Evolutionary conservation across 306 rosid species (phyloP).

Genomic region (Lotus japonicus): DNA sequence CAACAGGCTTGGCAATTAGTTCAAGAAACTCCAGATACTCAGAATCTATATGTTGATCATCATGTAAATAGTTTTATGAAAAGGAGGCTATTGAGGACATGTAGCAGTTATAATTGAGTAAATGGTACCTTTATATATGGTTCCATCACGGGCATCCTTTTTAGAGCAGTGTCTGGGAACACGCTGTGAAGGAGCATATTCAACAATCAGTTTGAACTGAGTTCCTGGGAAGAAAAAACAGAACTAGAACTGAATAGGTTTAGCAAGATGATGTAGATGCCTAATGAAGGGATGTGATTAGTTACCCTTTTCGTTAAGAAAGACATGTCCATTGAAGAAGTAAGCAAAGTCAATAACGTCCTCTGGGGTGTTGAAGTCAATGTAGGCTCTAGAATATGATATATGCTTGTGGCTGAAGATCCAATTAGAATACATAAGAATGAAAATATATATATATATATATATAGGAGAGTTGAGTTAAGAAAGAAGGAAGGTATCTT

Average conservation of each 20-base stretch:
- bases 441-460: too few relatives aligned
- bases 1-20: slow-evolving; percentile 57
- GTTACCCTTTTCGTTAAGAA: slow-evolving; percentile 73
- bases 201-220: slow-evolving; percentile 61
- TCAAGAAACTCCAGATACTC: slow-evolving; percentile 74
- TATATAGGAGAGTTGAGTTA: too few relatives aligned
- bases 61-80: slow-evolving; percentile 39
- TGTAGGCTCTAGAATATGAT: slow-evolving; percentile 67
- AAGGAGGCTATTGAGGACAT: slow-evolving; percentile 5
- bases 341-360: slow-evolving; percentile 75
- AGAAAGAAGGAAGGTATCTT: too few relatives aligned
- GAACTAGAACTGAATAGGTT: too few relatives aligned
- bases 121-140: slow-evolving; percentile 49
- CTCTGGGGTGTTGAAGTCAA: slow-evolving; percentile 64
- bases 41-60: slow-evolving; percentile 59
- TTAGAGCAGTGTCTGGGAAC: slow-evolving; percentile 56
- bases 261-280: slow-evolving; percentile 7
- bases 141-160: slow-evolving; percentile 69
- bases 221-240: slow-evolving; percentile 35
- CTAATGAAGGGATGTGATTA: slow-evolving; percentile 11
- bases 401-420: slow-evolving; percentile 52
- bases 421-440: slow-evolving; percentile 1
- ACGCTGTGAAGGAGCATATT: slow-evolving; percentile 77
- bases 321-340: slow-evolving; percentile 56
- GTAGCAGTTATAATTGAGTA: not conserved